A percentile compares a stretch with the other conserved stretches of the same genome.
Conservation (phyloP, 1,284 basidiomycete genomes). For the Ustilago sp. region DNA sequence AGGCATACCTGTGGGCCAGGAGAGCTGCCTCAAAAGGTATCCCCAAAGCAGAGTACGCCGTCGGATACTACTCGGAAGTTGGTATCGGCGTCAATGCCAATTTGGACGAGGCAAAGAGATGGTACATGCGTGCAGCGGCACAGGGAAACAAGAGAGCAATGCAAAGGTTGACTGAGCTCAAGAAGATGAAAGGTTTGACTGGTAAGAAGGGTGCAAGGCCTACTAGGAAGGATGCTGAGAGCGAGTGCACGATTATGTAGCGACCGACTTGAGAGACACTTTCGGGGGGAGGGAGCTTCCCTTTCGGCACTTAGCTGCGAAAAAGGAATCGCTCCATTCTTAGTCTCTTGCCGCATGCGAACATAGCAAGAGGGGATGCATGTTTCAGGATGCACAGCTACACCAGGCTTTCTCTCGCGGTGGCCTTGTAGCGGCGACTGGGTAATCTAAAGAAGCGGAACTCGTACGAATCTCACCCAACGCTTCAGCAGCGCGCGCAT, state of each 20-base stretch:
- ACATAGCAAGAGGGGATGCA: too few relatives aligned
- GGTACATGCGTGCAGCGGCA: constrained; percentile 90
- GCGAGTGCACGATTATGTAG: constrained; percentile 61
- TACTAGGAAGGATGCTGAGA: constrained; percentile 60
- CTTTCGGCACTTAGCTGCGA: too few relatives aligned
- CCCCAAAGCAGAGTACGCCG: constrained; percentile 81
- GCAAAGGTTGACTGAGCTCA: constrained; percentile 86
- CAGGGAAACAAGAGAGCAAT: constrained; percentile 95
- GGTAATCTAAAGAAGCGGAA: too few relatives aligned
- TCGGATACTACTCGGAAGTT: constrained; percentile 89
- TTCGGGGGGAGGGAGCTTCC: too few relatives aligned
- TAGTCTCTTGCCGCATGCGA: too few relatives aligned
- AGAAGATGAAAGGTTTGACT: constrained; percentile 67
- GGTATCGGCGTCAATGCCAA: constrained; percentile 98
- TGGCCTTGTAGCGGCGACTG: too few relatives aligned
- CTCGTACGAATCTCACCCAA: too few relatives aligned
- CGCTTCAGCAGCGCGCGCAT: too few relatives aligned
- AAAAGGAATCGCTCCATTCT: too few relatives aligned
- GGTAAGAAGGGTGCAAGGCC: constrained; percentile 57
- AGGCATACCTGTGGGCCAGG: constrained; percentile 80
- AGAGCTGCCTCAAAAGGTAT: constrained; percentile 71
- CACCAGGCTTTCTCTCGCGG: too few relatives aligned
- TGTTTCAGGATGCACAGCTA: too few relatives aligned
- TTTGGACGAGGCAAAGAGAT: constrained; percentile 92
- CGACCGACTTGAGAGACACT: neutral